Conservation (phyloP, 106 monocot genomes). For the Platanthera zijinensis region DNA sequence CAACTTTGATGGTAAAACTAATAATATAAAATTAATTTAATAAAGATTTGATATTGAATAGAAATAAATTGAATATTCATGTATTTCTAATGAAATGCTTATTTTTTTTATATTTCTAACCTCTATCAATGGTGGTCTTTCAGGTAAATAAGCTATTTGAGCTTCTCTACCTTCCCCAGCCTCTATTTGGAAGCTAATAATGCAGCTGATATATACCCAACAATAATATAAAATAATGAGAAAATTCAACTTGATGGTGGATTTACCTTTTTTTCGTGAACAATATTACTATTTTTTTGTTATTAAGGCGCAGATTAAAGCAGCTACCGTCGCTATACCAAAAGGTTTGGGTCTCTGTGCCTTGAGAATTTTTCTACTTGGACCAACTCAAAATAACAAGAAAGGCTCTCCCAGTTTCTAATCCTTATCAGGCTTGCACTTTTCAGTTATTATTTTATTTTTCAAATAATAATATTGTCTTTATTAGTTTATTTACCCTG, state of each 20-base stretch:
- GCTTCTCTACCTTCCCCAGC: background rate
- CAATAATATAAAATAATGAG: background rate
- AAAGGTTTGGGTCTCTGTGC: background rate
- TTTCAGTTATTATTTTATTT: background rate
- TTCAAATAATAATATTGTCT: background rate
- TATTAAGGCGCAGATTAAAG: background rate
- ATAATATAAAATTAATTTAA: too few species aligned
- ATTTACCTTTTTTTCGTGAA: background rate
- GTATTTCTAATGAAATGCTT: too few species aligned
- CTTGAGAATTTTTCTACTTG: background rate
- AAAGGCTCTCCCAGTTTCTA: background rate
- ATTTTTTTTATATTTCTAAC: too few species aligned
- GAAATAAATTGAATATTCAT: too few species aligned
- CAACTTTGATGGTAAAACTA: too few species aligned
- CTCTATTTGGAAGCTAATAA: background rate
- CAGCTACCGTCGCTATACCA: background rate
- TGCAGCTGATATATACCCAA: background rate
- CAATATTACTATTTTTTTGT: background rate
- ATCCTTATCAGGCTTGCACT: background rate
- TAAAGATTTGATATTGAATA: too few species aligned
- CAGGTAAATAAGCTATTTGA: conserved; percentile 6
- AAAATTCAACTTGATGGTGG: background rate
- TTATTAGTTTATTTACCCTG: background rate
- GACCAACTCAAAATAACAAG: background rate
- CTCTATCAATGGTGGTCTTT: background rate